These are phyloP conservation scores for Trifolium subterraneum DNA, from an alignment of 306 rosid genomes.

Conservation along the genomic window DNA sequence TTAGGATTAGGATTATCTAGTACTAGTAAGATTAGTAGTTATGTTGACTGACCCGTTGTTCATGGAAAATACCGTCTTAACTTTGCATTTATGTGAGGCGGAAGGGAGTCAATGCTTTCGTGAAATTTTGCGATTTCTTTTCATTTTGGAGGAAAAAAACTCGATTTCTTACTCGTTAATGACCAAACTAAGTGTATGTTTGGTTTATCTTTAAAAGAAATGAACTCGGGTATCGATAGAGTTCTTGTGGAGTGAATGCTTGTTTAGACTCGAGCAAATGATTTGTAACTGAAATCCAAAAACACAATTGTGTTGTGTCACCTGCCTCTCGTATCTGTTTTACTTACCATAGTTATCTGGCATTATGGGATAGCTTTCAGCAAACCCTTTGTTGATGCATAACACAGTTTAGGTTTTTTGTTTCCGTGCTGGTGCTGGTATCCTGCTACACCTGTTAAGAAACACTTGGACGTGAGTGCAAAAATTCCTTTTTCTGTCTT, in stretches of 20 bases:
- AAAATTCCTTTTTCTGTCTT: not conserved
- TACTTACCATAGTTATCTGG: not conserved
- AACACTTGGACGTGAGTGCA: not conserved
- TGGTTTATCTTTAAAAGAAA: not conserved
- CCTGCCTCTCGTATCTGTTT: not conserved
- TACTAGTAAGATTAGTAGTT: not conserved
- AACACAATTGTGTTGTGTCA: not conserved
- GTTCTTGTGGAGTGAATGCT: constrained; percentile 3
- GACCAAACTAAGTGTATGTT: not conserved
- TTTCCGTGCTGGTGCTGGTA: not conserved
- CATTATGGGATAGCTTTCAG: not conserved
- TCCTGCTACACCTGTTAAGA: not conserved
- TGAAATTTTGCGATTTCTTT: not conserved
- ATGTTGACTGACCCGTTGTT: too few relatives aligned
- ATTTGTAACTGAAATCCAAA: not conserved
- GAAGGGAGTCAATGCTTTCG: not conserved
- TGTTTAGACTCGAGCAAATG: not conserved
- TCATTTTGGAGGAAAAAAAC: not conserved
- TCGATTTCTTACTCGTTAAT: not conserved
- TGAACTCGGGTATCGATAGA: not conserved
- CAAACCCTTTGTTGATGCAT: not conserved
- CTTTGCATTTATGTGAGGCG: not conserved
- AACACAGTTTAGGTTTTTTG: not conserved
- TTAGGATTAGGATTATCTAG: not conserved
- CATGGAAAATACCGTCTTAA: not conserved